phyloP scores from a whole-genome alignment of 164 flowering plant species.

The Tetrastigma voinierianum region DNA sequence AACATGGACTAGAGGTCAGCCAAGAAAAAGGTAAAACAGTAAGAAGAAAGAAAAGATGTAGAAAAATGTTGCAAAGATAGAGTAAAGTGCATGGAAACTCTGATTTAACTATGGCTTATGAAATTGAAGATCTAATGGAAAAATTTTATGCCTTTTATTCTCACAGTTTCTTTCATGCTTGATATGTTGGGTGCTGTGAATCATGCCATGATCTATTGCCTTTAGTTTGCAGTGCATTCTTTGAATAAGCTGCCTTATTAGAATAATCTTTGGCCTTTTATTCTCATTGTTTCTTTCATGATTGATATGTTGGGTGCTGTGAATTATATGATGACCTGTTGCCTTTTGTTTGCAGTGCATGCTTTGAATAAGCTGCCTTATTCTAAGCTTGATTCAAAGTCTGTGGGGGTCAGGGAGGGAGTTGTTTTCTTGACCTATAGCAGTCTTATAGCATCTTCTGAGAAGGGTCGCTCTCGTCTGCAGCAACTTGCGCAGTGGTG shows the following conservation, averaged over 20 bases:
- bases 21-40: no score
- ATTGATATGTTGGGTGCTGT: neutral
- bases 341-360: conserved; percentile 60
- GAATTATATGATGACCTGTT: neutral
- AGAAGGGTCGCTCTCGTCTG: conserved; percentile 89
- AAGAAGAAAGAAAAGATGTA: no score
- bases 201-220: neutral
- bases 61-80: no score
- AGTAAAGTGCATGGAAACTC: neutral
- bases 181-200: neutral
- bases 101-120: neutral
- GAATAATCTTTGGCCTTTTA: neutral
- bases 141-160: neutral
- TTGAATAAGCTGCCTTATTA: conserved; percentile 76
- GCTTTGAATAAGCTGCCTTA: conserved; percentile 95
- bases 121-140: neutral
- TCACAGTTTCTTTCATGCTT: neutral
- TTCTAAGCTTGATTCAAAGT: conserved; percentile 94
- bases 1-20: no score
- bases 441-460: conserved; percentile 98
- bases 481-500: conserved; percentile 97
- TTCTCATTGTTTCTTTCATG: neutral
- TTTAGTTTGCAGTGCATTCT: conserved; percentile 71
- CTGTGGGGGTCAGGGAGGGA: conserved; percentile 85
- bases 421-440: conserved; percentile 89